phyloP scores from a whole-genome alignment of 768 basidiomycete species.

The Kwoniella dejecticola region DNA sequence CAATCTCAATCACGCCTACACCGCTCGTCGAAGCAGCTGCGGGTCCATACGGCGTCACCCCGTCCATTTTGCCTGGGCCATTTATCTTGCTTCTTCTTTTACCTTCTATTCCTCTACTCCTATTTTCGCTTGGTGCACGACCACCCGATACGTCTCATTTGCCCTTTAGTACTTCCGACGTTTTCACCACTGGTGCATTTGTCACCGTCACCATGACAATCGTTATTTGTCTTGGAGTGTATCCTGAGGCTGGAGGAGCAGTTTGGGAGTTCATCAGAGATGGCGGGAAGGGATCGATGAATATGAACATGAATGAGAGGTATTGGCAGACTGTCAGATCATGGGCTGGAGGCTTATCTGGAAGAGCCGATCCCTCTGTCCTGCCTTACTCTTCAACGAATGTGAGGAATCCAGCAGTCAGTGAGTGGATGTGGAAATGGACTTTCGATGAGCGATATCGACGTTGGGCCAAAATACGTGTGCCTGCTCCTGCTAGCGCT shows the following conservation, averaged over 20 bases:
- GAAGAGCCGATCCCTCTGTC: no score
- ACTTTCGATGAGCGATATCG: neutral
- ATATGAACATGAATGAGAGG: no score
- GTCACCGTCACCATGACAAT: slow-evolving; percentile 37
- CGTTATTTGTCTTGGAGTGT: slow-evolving; percentile 34
- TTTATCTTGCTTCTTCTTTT: slow-evolving; percentile 41
- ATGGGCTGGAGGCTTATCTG: no score
- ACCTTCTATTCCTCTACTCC: slow-evolving; percentile 38
- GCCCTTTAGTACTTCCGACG: slow-evolving; percentile 37
- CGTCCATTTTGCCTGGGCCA: slow-evolving; percentile 33
- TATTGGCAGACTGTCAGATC: no score
- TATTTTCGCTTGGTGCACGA: slow-evolving; percentile 43
- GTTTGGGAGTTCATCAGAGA: slow-evolving; percentile 31
- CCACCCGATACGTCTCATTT: slow-evolving; percentile 38
- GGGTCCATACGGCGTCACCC: slow-evolving; percentile 2
- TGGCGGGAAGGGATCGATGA: slow-evolving; percentile 3
- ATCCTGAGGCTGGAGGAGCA: slow-evolving; percentile 29
- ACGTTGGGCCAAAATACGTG: slow-evolving; percentile 8
- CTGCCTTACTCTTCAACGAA: no score
- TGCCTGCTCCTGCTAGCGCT: neutral
- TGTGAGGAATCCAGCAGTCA: no score
- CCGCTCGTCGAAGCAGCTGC: slow-evolving; percentile 11
- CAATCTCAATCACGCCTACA: neutral
- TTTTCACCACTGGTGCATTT: slow-evolving; percentile 40
- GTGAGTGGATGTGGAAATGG: neutral